Evolutionary conservation across 202 grass and related monocot genomes (phyloP), one percentile per base, ranked within the genome.

Genomic region (Sporobolus alterniflorus): DNA sequence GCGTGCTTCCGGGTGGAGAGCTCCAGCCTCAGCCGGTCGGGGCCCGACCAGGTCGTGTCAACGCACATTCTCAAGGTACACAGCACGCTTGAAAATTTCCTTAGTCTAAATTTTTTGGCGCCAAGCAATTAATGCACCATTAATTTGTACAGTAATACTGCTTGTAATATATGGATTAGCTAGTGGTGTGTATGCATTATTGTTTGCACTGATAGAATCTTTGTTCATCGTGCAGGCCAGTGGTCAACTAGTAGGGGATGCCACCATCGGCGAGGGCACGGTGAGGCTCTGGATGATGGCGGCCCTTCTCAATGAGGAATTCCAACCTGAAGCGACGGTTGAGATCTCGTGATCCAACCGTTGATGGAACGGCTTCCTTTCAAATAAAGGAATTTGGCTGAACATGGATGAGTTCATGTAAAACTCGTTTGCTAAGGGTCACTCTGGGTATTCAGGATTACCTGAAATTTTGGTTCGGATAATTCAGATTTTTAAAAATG

Each of bases 271-370:
- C 47, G 86, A 88, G 36, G 32, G 64, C 9, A 85, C 82, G 31
- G 73, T 95, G 86, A 89, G 90, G 66, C 77, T 90, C 0, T 89
- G 86, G 88, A 16, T 98, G 12, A 83, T 86, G 42, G 84, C 86
- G 60, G 89, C 90, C 20, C 86, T 98, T 69, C 82, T 93, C 70
- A 64, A 82, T 54, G 82, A 91, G 76, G 92, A 92, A 6, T 95
- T 98, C 42, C 70, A 84, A 17, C 67, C 88, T 0, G 76, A 89
- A 46, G 21, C 83, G 6, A 79, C 67, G 33, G 79, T n/a, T 26
- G 21, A 50, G 74, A 92, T 89, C 56, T 79, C 36, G 22, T 77
- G 18, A 64, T 22, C 71, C 28, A 31, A 15, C 7, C 10, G 36
- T 57, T 7, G 0, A 48, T 24, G 14, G 3, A 64, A 2, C 41